Evolutionary conservation across 169 alveolate species (phyloP).

Genomic region (Perkinsus olseni): DNA sequence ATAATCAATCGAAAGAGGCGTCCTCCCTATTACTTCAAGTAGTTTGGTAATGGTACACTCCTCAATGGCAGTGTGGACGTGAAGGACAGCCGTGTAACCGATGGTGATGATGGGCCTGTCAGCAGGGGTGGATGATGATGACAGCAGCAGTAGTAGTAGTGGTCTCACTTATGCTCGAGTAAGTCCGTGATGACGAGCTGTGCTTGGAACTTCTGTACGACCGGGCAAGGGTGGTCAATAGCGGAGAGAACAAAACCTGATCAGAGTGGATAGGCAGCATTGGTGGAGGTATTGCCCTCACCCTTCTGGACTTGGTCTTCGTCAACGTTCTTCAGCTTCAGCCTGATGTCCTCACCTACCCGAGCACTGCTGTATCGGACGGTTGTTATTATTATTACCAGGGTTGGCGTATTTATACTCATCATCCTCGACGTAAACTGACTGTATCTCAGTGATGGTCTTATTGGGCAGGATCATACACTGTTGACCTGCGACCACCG

Average conservation of each 20-base stretch:
- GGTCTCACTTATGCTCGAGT: conserved; percentile 55
- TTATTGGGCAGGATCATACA: conserved; percentile 76
- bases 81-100: conserved; percentile 77
- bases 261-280: not conserved
- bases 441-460: conserved; percentile 61
- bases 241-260: conserved; percentile 83
- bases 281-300: not conserved
- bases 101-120: conserved; percentile 77
- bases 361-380: not conserved
- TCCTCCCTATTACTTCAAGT: conserved; percentile 25
- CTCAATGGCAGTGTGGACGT: conserved; percentile 63
- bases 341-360: conserved; percentile 9
- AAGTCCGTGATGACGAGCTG: conserved; percentile 77
- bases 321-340: conserved; percentile 73
- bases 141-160: not conserved
- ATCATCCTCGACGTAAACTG: conserved; percentile 70
- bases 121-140: not conserved
- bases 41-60: conserved; percentile 43
- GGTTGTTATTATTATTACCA: conserved; percentile 69
- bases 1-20: not conserved
- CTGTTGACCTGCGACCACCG: conserved; percentile 47
- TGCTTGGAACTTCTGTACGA: conserved; percentile 77
- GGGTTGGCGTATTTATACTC: conserved; percentile 76
- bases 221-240: conserved; percentile 77
- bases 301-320: conserved; percentile 86